Evolutionary conservation across 2,329 filamentous ascomycete species (phyloP), one percentile per base, ranked within the genome.

Genomic region (Beauveria medogensis): DNA sequence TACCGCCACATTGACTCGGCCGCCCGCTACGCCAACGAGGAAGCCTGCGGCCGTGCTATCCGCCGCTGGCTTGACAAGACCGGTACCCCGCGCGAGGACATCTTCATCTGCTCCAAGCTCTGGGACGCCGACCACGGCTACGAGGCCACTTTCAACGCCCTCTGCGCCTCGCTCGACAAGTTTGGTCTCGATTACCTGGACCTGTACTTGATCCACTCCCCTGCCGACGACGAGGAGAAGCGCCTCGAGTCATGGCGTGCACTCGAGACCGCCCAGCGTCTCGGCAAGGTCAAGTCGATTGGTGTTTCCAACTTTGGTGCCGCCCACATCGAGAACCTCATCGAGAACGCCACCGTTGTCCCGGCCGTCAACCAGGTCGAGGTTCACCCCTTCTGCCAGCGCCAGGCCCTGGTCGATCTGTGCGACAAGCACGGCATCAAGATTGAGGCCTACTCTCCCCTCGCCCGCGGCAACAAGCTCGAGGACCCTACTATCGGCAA

Each of bases 291-390:
- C 60, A 80, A 77, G 64, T 83, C 85, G 54, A 90, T 93, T 66
- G 90, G 90, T 55, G 86, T 93, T 34, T 90, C 86, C 67, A 93
- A 93, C 78, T 92, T 88, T 70, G 90, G 89, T 0, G 82, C 89
- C 53, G 69, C 72, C n/a, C 75, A 86, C 66, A 71, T 87, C 18
- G 78, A 84, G 71, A 69, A 74, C n/a, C 73, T 86, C 34, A 73
- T 86, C 2, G 67, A 79, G 66, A 82, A 84, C 7, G 83, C 84
- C 47, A 79, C 77, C 59, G 73, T 89, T 58, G 69, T 78, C 0
- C 90, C 90, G 0, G 85, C 83, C 5, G 81, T 88, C 65, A 92
- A 93, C 77, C 90, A 93, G 78, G 87, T 92, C 68, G 90, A 92
- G 76, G 85, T 84, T 65, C 88, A 93, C 73, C 89, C 89, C 1